Base-by-base conservation (phyloP, 2,329 filamentous ascomycete genomes). In the Trichoderma sp. region DNA sequence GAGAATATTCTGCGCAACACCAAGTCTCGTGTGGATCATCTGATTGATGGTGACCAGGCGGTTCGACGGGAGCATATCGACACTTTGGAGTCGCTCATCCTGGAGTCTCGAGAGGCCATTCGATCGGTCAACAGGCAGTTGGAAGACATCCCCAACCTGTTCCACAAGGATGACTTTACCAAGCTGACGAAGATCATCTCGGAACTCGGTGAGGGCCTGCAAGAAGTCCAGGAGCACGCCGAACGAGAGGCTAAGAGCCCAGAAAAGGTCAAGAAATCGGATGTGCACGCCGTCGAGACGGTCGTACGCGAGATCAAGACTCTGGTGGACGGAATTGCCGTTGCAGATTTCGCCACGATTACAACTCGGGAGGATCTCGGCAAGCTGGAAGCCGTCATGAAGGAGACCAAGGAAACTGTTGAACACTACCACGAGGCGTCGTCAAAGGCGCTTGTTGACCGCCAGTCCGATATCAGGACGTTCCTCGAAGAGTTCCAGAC, bases 1-100 rank as follows among this genome's bases (percentile, higher is more conserved):
- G 96, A 98, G 83, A 97, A 93, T 0, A 91, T 98, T 66, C 88
- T 98, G 14, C 91, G 93, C 59, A 98, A 97, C 82, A 95, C 95
- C 38, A 98, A 98, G 82, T 91, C 93, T 6, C 94, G 94, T 64
- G 87, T 98, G 11, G 96, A 98, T 75, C 95, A 97, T 76, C 83
- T 91, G 24, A 90, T 97, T 67, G 90, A 95, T 68, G 89, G 91
- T 4, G 93, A 95, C 41, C 91, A 93, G 75, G 87, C 91, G 2
- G 91, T 95, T 11, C 88, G 88, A 74, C 92, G 91, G 79, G 90
- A 92, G 41, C 90, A 93, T 71, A 84, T 93, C 31, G 90, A 93
- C 77, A 87, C 89, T 1, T 87, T 96, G 3, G 94, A 97, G 80
- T 83, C 85, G 6, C 81, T 90, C 6, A 87, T 97, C 6, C 88